These are phyloP conservation scores for Phyllosticta citriasiana DNA, from an alignment of 2,329 filamentous ascomycete genomes.

Conservation along the genomic window DNA sequence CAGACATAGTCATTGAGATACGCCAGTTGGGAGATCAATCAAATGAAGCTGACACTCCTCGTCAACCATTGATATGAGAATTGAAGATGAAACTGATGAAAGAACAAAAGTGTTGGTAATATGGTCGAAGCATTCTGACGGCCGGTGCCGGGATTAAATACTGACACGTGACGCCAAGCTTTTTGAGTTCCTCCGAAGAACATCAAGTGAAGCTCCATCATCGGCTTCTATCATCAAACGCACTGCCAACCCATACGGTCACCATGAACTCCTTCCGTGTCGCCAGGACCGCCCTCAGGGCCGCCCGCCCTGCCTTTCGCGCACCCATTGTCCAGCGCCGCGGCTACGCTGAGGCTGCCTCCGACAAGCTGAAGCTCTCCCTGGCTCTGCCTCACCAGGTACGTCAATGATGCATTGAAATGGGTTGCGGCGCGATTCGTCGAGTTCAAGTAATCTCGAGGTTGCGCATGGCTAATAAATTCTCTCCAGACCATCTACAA, in stretches of 20 bases:
- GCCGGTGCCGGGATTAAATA: too few species aligned
- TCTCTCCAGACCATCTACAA: conserved; percentile 55
- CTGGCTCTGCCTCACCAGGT: conserved; percentile 97
- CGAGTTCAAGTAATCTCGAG: neutral
- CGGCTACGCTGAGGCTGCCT: conserved; percentile 61
- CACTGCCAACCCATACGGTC: conserved; percentile 11
- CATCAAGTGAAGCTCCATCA: conserved; percentile 5
- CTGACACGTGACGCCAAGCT: conserved; percentile 10
- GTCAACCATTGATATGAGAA: neutral
- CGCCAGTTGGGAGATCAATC: too few species aligned
- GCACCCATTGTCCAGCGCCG: conserved; percentile 65
- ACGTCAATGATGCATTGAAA: conserved; percentile 33
- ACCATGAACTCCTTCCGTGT: conserved; percentile 90
- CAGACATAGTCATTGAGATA: neutral
- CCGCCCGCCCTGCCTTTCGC: conserved; percentile 61
- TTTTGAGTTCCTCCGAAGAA: conserved; percentile 10
- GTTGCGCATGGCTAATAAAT: neutral
- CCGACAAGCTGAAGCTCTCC: conserved; percentile 82
- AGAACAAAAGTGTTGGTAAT: neutral
- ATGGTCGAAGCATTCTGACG: neutral
- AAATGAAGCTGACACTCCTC: too few species aligned
- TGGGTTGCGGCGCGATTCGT: neutral
- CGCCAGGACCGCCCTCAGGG: conserved; percentile 80
- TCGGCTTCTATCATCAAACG: conserved; percentile 4
- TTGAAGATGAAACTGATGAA: neutral